Conservation (phyloP, 2,329 filamentous ascomycete genomes). For the Bimuria novae-zelandiae region DNA sequence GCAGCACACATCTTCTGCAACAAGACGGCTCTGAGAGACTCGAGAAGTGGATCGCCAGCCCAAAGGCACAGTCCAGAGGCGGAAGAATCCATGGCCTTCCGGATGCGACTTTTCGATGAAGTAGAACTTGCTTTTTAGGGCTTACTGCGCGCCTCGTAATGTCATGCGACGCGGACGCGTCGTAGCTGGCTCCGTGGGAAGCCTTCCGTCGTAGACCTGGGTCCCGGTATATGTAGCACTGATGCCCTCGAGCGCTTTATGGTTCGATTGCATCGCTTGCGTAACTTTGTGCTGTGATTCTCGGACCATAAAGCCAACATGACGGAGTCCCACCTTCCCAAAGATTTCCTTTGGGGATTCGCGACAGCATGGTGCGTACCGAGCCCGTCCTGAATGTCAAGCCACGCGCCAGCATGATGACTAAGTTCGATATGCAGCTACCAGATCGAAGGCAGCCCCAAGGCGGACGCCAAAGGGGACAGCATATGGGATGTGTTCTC, state of each 20-base stretch:
- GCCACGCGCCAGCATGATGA: constrained; percentile 10
- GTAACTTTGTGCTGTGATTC: not conserved
- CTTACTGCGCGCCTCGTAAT: constrained; percentile 29
- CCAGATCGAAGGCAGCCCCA: constrained; percentile 79
- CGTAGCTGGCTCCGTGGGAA: constrained; percentile 44
- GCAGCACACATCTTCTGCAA: constrained; percentile 13
- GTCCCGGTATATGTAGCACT: constrained; percentile 39
- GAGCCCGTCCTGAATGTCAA: constrained; percentile 17
- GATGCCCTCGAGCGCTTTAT: constrained; percentile 20
- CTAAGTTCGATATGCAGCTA: constrained; percentile 62
- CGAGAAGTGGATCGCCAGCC: constrained; percentile 22
- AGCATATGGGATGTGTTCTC: constrained; percentile 94
- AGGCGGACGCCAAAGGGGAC: constrained; percentile 76
- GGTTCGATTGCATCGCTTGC: constrained; percentile 4
- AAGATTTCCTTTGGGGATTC: constrained; percentile 49
- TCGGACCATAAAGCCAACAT: constrained; percentile 24
- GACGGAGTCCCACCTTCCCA: constrained; percentile 44
- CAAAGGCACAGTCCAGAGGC: constrained; percentile 25
- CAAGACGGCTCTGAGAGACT: constrained; percentile 19
- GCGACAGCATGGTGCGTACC: constrained; percentile 48
- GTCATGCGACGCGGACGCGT: constrained; percentile 36
- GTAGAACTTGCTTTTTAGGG: constrained; percentile 26
- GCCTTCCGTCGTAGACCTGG: constrained; percentile 37
- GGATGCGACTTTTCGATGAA: constrained; percentile 19
- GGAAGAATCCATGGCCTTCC: constrained; percentile 26